Evolutionary conservation across 768 basidiomycete species (phyloP).

Genomic region (Rhodotorula babjevae): DNA sequence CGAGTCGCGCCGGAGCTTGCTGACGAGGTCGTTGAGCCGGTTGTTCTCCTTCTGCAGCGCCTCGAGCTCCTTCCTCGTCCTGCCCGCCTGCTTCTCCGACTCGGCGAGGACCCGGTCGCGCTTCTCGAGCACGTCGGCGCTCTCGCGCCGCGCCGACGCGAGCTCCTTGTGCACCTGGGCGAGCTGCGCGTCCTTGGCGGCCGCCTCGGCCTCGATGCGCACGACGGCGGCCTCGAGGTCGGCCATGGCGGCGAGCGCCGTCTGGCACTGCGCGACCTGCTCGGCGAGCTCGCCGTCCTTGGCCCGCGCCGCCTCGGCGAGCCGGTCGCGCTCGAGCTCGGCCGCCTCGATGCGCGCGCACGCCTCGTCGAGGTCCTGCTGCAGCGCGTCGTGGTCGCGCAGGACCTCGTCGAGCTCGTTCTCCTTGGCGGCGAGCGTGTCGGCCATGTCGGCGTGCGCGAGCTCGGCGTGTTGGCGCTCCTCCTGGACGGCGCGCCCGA

Average conservation of each 20-base stretch:
- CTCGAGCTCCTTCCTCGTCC: constrained; percentile 9
- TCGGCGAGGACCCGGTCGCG: constrained; percentile 25
- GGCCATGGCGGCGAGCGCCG: constrained; percentile 2
- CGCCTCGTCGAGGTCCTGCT: constrained; percentile 22
- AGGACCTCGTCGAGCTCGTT: not conserved
- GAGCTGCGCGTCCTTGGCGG: not conserved
- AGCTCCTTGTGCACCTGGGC: not conserved
- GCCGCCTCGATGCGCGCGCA: not conserved
- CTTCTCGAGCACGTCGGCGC: constrained; percentile 21
- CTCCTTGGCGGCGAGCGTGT: not conserved
- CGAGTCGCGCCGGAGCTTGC: constrained; percentile 40
- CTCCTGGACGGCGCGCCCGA: not conserved
- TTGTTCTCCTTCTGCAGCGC: constrained; percentile 12
- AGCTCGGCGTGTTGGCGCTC: constrained; percentile 21
- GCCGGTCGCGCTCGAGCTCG: constrained; percentile 6
- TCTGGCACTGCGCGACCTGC: not conserved
- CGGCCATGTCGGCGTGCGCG: not conserved
- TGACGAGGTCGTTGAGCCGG: constrained; percentile 26
- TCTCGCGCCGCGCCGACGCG: not conserved
- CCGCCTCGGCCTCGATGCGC: constrained; percentile 4
- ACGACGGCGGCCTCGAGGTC: constrained; percentile 12
- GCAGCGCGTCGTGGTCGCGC: not conserved
- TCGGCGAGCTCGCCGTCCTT: constrained; percentile 9
- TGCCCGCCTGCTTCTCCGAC: constrained; percentile 9
- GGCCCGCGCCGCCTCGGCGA: not conserved